These are phyloP conservation scores for Suhomyces prunicola DNA, from an alignment of 805 yeast species.

Conservation along the genomic window DNA sequence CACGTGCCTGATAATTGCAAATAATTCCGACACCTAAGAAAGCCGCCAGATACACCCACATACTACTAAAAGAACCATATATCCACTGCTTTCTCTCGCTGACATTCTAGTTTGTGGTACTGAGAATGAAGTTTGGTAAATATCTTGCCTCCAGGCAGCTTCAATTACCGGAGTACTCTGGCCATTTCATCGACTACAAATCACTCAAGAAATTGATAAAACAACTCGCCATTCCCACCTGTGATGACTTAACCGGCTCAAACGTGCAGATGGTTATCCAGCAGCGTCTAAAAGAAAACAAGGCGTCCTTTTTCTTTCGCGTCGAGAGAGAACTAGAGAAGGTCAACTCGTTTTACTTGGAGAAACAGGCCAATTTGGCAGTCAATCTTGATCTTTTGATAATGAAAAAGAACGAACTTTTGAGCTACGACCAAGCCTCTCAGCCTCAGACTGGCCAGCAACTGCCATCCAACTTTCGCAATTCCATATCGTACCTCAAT, in stretches of 20 bases:
- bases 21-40: not conserved
- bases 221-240: slow-evolving; percentile 54
- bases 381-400: slow-evolving; percentile 72
- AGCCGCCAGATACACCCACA: not conserved
- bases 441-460: slow-evolving; percentile 3
- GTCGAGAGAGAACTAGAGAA: slow-evolving; percentile 94
- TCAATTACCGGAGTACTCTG: slow-evolving; percentile 92
- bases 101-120: not conserved
- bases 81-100: not conserved
- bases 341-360: slow-evolving; percentile 87
- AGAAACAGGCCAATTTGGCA: slow-evolving; percentile 85
- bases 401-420: slow-evolving; percentile 61
- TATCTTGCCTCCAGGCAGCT: slow-evolving; percentile 90
- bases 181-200: slow-evolving; percentile 91
- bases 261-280: slow-evolving; percentile 29
- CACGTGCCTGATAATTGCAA: not conserved
- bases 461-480: slow-evolving; percentile 41
- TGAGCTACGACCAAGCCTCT: slow-evolving; percentile 16
- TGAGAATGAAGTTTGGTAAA: slow-evolving; percentile 85
- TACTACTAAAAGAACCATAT: not conserved
- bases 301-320: slow-evolving; percentile 84
- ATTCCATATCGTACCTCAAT: slow-evolving; percentile 75
- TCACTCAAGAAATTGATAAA: slow-evolving; percentile 89
- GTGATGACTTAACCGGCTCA: slow-evolving; percentile 13
- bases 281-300: slow-evolving; percentile 72